These are phyloP conservation scores for Suillus occidentalis DNA, from an alignment of 768 basidiomycete species.

Conservation along the genomic window DNA sequence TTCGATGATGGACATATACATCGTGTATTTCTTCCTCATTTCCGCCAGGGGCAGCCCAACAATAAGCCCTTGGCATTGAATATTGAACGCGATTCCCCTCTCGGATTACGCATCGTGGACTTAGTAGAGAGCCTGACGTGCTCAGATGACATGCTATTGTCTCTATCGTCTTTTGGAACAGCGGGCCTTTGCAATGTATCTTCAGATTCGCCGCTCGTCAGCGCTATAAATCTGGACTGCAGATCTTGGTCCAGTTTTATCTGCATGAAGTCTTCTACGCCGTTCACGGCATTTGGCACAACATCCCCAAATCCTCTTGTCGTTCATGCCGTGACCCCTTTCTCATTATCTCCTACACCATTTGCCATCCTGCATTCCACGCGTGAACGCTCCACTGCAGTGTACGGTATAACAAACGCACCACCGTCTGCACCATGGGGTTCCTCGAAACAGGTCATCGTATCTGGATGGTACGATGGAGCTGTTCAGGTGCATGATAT, in stretches of 20 bases:
- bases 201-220: slow-evolving; percentile 18
- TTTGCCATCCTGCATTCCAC: slow-evolving; percentile 47
- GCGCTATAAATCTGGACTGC: slow-evolving; percentile 43
- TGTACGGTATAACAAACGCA: slow-evolving; percentile 67
- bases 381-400: slow-evolving; percentile 48
- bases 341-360: slow-evolving; percentile 47
- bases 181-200: slow-evolving; percentile 40
- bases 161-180: slow-evolving; percentile 57
- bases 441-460: slow-evolving; percentile 64
- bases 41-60: slow-evolving; percentile 8
- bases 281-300: slow-evolving; percentile 70
- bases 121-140: slow-evolving; percentile 58
- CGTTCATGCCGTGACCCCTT: slow-evolving; percentile 52
- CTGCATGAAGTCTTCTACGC: slow-evolving; percentile 46
- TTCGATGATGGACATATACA: slow-evolving; percentile 62
- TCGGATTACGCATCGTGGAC: slow-evolving; percentile 41
- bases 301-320: slow-evolving; percentile 53
- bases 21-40: slow-evolving; percentile 38
- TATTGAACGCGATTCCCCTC: slow-evolving; percentile 22
- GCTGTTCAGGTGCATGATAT: slow-evolving; percentile 73
- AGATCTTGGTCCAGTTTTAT: slow-evolving; percentile 69
- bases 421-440: slow-evolving; percentile 69
- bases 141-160: slow-evolving; percentile 45
- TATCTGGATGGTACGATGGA: slow-evolving; percentile 86
- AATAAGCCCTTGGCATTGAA: slow-evolving; percentile 16